Conservation (phyloP, 148 eudicot genomes). For the Fagopyrum homotropicum region DNA sequence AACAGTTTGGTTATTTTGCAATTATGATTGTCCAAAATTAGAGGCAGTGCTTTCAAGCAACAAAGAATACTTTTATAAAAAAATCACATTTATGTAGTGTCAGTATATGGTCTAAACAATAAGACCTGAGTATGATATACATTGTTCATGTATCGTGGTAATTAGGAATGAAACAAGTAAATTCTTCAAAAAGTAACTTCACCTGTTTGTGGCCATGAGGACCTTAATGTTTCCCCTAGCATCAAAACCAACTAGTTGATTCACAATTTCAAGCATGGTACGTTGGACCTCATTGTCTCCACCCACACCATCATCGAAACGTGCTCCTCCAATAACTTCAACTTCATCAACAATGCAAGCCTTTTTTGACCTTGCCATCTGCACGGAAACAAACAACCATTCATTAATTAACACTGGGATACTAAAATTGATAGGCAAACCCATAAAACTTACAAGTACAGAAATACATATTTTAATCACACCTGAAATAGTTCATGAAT, state of each 20-base stretch:
- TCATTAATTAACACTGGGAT: not conserved
- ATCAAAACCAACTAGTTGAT: constrained; percentile 97
- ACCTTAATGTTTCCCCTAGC: constrained; percentile 94
- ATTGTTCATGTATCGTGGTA: too few relatives aligned
- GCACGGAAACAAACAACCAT: constrained; percentile 5
- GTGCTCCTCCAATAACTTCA: constrained; percentile 92
- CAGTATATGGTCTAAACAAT: too few relatives aligned
- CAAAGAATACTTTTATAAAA: not conserved
- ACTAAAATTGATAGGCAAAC: not conserved
- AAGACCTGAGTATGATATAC: too few relatives aligned
- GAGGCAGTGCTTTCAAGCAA: not conserved
- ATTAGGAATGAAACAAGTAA: not conserved
- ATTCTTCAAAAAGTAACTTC: too few relatives aligned
- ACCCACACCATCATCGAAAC: constrained; percentile 88
- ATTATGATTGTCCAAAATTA: not conserved
- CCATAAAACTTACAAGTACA: not conserved
- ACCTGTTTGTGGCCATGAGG: constrained; percentile 97
- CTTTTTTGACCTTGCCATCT: constrained; percentile 97
- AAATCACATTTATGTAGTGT: too few relatives aligned
- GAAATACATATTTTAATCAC: not conserved
- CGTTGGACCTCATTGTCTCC: constrained; percentile 94
- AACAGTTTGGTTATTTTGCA: not conserved
- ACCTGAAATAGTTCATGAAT: constrained; percentile 99
- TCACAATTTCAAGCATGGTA: constrained; percentile 98
- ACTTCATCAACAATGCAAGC: constrained; percentile 95